Base-by-base conservation (phyloP, 1,284 basidiomycete genomes). In the Coniferiporia sulphurascens region DNA sequence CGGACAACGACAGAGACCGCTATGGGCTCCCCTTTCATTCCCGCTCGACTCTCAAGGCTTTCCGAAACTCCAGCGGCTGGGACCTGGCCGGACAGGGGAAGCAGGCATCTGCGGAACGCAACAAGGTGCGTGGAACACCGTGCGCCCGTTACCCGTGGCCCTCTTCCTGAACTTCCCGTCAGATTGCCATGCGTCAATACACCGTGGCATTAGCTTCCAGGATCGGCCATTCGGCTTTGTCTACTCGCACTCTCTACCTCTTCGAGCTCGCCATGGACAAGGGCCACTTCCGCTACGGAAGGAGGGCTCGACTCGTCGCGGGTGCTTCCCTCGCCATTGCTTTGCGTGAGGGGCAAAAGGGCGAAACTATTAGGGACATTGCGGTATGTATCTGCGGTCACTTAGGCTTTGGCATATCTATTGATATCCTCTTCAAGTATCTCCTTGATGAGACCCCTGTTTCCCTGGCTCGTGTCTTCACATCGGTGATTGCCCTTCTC, bases 271-370 rank as follows among this genome's bases (percentile, higher is more conserved):
- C 81, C 21, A 87, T 84, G 80, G 62, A 71, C 32, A 74, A 74
- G 43, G 81, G 79, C 15, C 69, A 73, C 8, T 85, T 82, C 66
- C 79, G 80, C 34, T 91, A 88, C 87, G 89, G 88, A 34, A 77
- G 80, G 52, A 83, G 77, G 64, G 85, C 88, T 15, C 86, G 80
- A 69, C 74, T 83, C 44, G 76, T 81, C 17, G 85, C 86, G 0
- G 88, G 83, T 12, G 86, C 85, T 1, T 79, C 83, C 44, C 73
- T 91, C 35, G 78, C 82, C 21, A 76, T 90, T 59, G 84, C 87
- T 5, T 73, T 89, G 38, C 83, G 88, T 51, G 86, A 89, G 72
- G 77, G 78, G 58, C 80, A 76, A 65, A 83, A 81, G 60, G 82
- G 84, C 46, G 85, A 88, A 66, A 80, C 80, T 9, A 73, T 90